These are phyloP conservation scores for Trichoderma brevicompactum DNA, from an alignment of 2,329 filamentous ascomycete species.

Conservation along the genomic window DNA sequence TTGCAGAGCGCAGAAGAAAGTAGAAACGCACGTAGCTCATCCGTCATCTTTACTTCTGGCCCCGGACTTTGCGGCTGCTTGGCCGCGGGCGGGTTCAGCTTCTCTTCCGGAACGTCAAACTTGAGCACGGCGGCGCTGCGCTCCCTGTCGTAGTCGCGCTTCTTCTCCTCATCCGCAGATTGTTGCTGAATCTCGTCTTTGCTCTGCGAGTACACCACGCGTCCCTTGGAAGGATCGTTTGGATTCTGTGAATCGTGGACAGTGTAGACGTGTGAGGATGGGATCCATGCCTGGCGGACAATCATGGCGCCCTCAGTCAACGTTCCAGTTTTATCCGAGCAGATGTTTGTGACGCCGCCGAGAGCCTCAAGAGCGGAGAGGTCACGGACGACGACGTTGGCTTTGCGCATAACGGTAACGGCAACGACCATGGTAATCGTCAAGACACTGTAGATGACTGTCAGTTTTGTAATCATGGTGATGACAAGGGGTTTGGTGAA, in stretches of 20 bases:
- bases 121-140: conserved; percentile 63
- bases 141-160: conserved; percentile 63
- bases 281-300: conserved; percentile 68
- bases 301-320: conserved; percentile 72
- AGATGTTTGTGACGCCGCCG: conserved; percentile 73
- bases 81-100: conserved; percentile 46
- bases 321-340: conserved; percentile 75
- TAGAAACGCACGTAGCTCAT: conserved; percentile 56
- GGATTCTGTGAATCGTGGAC: conserved; percentile 66
- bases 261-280: conserved; percentile 59
- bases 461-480: conserved; percentile 28
- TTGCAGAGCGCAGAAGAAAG: conserved; percentile 68
- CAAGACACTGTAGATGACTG: conserved; percentile 52
- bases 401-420: conserved; percentile 66
- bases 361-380: conserved; percentile 70
- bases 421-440: conserved; percentile 73
- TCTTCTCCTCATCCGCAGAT: conserved; percentile 37
- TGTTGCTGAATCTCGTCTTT: conserved; percentile 40
- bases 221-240: conserved; percentile 63
- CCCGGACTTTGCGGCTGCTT: conserved; percentile 40
- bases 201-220: conserved; percentile 51
- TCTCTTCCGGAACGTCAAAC: conserved; percentile 66
- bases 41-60: conserved; percentile 52
- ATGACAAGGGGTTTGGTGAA: not conserved
- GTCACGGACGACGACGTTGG: conserved; percentile 68